Evolutionary conservation across 2,329 filamentous ascomycete genomes (phyloP).

Genomic region (Cladobotryum mycophilum): DNA sequence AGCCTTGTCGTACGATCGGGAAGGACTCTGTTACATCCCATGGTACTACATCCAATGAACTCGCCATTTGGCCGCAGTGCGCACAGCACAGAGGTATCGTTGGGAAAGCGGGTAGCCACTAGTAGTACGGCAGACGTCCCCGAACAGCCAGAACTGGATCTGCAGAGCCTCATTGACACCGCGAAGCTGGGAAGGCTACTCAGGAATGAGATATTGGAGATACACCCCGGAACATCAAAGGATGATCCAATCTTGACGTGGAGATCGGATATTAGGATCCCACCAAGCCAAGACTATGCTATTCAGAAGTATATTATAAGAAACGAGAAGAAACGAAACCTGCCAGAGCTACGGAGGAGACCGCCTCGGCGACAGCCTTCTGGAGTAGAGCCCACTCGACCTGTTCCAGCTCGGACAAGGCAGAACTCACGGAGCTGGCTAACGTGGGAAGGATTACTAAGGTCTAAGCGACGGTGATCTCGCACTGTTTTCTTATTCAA

Average conservation of each 20-base stretch:
- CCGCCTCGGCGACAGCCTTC: slow-evolving; percentile 10
- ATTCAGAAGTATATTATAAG: slow-evolving; percentile 25
- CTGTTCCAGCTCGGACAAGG: slow-evolving; percentile 9
- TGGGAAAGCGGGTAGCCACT: not conserved
- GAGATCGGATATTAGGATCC: slow-evolving; percentile 22
- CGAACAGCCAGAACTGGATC: slow-evolving; percentile 20
- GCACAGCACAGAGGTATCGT: not conserved
- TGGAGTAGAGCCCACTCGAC: slow-evolving; percentile 18
- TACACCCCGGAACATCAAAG: slow-evolving; percentile 34
- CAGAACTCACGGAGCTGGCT: slow-evolving; percentile 11
- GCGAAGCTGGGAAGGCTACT: slow-evolving; percentile 22
- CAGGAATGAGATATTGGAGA: slow-evolving; percentile 28
- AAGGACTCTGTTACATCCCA: not conserved
- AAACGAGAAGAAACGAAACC: slow-evolving; percentile 1
- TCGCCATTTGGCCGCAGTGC: not conserved
- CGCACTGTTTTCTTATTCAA: not conserved
- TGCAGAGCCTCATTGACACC: slow-evolving; percentile 26
- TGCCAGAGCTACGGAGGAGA: not conserved
- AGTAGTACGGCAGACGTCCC: slow-evolving; percentile 5
- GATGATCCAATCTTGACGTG: slow-evolving; percentile 33
- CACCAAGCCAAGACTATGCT: slow-evolving; percentile 34
- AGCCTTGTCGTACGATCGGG: slow-evolving; percentile 11
- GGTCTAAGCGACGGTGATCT: slow-evolving; percentile 20
- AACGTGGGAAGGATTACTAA: slow-evolving; percentile 18
- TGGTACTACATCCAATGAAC: not conserved